Evolutionary conservation across 768 basidiomycete species (phyloP).

Genomic region (Suillus decipiens): DNA sequence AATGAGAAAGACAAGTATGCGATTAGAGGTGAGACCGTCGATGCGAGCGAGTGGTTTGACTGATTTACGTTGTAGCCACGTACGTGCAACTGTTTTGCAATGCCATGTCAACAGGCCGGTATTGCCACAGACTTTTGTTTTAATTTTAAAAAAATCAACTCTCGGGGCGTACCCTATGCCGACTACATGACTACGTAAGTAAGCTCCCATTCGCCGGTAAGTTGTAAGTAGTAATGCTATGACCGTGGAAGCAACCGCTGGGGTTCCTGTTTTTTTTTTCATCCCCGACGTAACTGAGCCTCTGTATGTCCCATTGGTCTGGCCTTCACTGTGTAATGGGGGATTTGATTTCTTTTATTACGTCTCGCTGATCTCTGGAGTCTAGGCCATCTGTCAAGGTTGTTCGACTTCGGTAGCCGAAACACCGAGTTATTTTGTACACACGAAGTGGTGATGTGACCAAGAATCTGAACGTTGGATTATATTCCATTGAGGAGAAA

Average conservation of each 20-base stretch:
- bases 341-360: not conserved
- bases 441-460: not conserved
- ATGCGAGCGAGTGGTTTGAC: too few species aligned
- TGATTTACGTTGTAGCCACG: too few species aligned
- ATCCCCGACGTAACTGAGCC: not conserved
- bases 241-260: not conserved
- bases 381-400: not conserved
- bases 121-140: not conserved
- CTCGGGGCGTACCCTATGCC: too few species aligned
- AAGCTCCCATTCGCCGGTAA: not conserved
- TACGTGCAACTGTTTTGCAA: too few species aligned
- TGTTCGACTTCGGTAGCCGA: not conserved
- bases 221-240: not conserved
- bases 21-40: too few species aligned
- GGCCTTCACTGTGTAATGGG: too few species aligned
- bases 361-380: not conserved
- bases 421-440: not conserved
- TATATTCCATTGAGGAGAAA: not conserved
- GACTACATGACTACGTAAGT: too few species aligned
- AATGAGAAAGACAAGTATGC: too few species aligned
- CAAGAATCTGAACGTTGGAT: not conserved
- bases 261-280: not conserved
- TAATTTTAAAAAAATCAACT: too few species aligned
- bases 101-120: too few species aligned
- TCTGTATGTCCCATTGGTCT: not conserved